Evolutionary conservation across 2,329 filamentous ascomycete genomes (phyloP), one percentile per base, ranked within the genome.

Genomic region (Aureobasidium sp.): DNA sequence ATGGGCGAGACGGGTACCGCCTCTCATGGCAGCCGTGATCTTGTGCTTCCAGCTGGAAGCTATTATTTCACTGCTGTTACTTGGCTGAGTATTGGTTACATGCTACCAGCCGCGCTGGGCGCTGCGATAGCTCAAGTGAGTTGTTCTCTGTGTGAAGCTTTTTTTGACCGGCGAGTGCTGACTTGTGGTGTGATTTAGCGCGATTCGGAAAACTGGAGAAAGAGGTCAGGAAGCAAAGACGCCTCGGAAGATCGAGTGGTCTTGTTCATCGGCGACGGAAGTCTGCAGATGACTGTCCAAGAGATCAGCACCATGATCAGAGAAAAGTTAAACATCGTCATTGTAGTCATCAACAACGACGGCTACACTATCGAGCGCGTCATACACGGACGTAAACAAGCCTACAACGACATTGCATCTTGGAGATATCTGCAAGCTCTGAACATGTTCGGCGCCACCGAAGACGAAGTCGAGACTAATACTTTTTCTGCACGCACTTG

Each of bases 361-460:
- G 91, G 91, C 12, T 96, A 89, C 77, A 94, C 91, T 8, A 94
- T 95, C 72, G 91, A 96, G 76, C 85, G 91, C 31, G 89, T 85
- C 73, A 95, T 96, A 69, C 91, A 96, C 74, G 90, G 82, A 4
- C 72, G 76, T n/a, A 74, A 79, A 15, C 74, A 80, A 59, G 67
- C 62, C 0, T 85, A 85, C 67, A 85, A 85, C 56, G 80, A 84
- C 5, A 63, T 66, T 42, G 62, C 58, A 27, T 29, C 51, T 25
- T 66, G 65, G 65, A 64, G 63, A 20, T 62, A 64, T 42, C 41
- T 57, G n/a, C 49, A 64, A 39, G 51, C 62, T 5, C 45, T 62
- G 25, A 58, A 52, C 34, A 60, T 56, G 15, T 65, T 66, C 36
- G 65, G 65, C 7, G 64, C 45, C 20, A 63, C 48, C n/a, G 39